These are phyloP conservation scores for Crithidia expoeki DNA, from an alignment of 208 protist genomes.

Conservation along the genomic window DNA sequence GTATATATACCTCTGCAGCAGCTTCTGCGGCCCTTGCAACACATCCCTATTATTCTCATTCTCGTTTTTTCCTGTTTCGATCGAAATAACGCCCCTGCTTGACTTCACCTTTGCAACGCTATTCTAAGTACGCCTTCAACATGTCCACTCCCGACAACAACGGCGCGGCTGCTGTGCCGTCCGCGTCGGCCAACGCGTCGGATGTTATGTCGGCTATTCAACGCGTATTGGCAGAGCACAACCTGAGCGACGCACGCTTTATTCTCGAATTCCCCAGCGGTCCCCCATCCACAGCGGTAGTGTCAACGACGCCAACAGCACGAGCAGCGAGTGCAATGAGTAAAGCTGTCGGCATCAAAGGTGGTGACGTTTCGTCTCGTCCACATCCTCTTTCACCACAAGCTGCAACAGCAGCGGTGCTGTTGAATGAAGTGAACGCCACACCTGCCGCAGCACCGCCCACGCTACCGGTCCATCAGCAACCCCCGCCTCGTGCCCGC, in stretches of 20 bases:
- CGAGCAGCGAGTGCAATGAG: neutral
- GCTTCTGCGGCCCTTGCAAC: too few relatives aligned
- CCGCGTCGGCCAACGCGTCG: conserved; percentile 10
- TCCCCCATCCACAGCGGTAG: neutral
- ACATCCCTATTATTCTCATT: too few relatives aligned
- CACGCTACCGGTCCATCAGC: conserved; percentile 17
- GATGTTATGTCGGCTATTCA: conserved; percentile 56
- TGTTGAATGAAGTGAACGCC: conserved; percentile 1
- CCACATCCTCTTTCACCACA: neutral
- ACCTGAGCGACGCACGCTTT: conserved; percentile 52
- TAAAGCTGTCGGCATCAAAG: too few relatives aligned
- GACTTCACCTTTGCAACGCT: neutral
- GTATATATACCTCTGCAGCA: too few relatives aligned
- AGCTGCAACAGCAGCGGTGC: neutral
- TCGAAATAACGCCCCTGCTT: too few relatives aligned
- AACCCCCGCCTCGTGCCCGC: conserved; percentile 25
- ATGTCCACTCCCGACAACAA: neutral
- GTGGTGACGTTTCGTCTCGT: neutral
- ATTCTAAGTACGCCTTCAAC: too few relatives aligned
- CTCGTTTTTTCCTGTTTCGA: too few relatives aligned
- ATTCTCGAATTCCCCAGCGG: conserved; percentile 40
- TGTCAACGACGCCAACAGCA: neutral
- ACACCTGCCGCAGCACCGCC: conserved; percentile 8
- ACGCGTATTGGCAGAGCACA: conserved; percentile 48
- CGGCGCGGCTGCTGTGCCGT: neutral